Conservation (phyloP, 495 filamentous ascomycete genomes). For the Halenospora varia region DNA sequence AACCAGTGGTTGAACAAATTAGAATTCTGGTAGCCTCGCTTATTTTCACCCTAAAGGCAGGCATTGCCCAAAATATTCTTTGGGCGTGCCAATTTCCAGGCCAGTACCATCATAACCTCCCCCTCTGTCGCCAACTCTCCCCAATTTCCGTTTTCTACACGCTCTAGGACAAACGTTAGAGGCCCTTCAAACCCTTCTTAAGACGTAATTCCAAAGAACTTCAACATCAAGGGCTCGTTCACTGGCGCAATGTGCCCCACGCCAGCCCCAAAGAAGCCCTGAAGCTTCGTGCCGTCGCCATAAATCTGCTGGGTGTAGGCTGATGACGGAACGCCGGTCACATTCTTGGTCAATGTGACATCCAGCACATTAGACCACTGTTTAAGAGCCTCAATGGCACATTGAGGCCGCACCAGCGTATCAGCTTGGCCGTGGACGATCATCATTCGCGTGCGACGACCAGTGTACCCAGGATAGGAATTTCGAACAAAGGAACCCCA, state of each 20-base stretch:
- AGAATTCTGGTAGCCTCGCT: too few relatives aligned
- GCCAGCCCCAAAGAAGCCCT: conserved; percentile 43
- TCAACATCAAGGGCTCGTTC: conserved; percentile 33
- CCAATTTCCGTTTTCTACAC: too few relatives aligned
- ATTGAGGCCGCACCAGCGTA: conserved; percentile 41
- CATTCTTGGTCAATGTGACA: conserved; percentile 27
- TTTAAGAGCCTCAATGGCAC: conserved; percentile 50
- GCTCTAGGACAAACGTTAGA: too few relatives aligned
- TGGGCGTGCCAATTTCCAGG: too few relatives aligned
- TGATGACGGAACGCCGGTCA: conserved; percentile 32
- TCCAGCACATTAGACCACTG: conserved; percentile 54
- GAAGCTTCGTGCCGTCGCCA: conserved; percentile 39
- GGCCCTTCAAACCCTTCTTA: too few relatives aligned
- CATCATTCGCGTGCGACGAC: conserved; percentile 48
- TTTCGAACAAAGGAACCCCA: conserved; percentile 47
- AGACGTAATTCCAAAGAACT: conserved; percentile 32
- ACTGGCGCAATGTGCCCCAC: conserved; percentile 44
- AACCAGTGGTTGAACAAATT: too few relatives aligned
- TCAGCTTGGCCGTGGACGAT: conserved; percentile 52
- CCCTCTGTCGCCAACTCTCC: too few relatives aligned
- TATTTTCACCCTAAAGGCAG: too few relatives aligned
- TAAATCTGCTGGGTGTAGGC: conserved; percentile 41
- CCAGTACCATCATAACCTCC: too few relatives aligned
- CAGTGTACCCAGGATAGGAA: conserved; percentile 51
- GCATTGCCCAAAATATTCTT: too few relatives aligned